phyloP scores from a whole-genome alignment of 768 basidiomycete species.

The Pisolithus orientalis region DNA sequence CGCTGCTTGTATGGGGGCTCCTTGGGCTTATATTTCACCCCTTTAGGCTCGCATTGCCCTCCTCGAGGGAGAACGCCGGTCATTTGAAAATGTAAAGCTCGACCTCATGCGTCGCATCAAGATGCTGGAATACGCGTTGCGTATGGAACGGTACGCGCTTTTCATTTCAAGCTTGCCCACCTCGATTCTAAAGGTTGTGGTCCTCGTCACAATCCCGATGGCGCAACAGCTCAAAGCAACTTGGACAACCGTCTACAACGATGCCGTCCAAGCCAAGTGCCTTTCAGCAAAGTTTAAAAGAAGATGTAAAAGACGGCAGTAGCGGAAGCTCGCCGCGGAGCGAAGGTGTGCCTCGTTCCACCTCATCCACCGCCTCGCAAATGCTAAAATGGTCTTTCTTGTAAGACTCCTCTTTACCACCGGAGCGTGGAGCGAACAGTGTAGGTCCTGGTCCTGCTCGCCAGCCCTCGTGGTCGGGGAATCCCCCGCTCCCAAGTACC shows the following conservation, averaged over 20 bases:
- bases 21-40: conserved; percentile 8
- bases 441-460: conserved; percentile 40
- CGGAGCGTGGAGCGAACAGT: conserved; percentile 67
- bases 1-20: conserved; percentile 8
- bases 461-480: conserved; percentile 51
- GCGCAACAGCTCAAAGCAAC: conserved; percentile 67
- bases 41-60: conserved; percentile 90
- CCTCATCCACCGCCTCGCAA: conserved; percentile 6
- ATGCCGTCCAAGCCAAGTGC: conserved; percentile 62
- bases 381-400: background rate
- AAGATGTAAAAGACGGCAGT: conserved; percentile 73
- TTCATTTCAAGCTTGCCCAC: conserved; percentile 4
- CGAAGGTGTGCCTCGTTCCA: conserved; percentile 48
- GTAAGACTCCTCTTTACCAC: conserved; percentile 65
- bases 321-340: conserved; percentile 80
- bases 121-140: conserved; percentile 97
- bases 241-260: conserved; percentile 52
- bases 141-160: conserved; percentile 79
- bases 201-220: conserved; percentile 15
- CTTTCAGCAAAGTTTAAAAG: conserved; percentile 60
- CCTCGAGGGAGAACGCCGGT: conserved; percentile 93
- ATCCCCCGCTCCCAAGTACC: conserved; percentile 25
- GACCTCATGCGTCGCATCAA: conserved; percentile 96
- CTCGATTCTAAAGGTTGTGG: conserved; percentile 26
- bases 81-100: conserved; percentile 94